Percentiles rank a stretch among this genome's conserved stretches.
phyloP scores from a whole-genome alignment of 371 early-diverging fungal genomes.

The Syncephalastrum monosporum region DNA sequence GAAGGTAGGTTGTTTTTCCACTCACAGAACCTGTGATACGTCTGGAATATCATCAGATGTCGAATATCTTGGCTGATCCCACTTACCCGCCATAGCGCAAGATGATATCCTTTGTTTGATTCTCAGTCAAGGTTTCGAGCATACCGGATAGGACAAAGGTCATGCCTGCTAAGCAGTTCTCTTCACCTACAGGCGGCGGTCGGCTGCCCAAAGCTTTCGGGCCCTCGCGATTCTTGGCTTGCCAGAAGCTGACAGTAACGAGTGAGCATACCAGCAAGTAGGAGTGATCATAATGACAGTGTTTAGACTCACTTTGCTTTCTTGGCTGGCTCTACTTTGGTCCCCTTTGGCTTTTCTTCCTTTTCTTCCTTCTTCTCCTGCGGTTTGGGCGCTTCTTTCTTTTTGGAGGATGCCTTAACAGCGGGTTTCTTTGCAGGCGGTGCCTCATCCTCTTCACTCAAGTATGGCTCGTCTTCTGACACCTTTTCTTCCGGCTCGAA shows the following conservation, averaged over 20 bases:
- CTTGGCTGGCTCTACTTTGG: constrained; percentile 7
- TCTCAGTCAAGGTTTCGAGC: constrained; percentile 71
- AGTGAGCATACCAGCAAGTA: too few relatives aligned
- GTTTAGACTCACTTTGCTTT: constrained; percentile 5
- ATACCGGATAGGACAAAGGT: constrained; percentile 97
- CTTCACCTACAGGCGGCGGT: constrained; percentile 75
- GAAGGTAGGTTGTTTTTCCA: constrained; percentile 88
- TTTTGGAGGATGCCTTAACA: not conserved
- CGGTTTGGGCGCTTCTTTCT: not conserved
- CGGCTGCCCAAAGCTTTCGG: constrained; percentile 75
- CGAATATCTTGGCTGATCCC: constrained; percentile 1
- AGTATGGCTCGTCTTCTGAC: constrained; percentile 5
- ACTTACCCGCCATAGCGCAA: constrained; percentile 88
- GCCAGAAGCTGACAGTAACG: constrained; percentile 7
- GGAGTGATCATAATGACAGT: not conserved
- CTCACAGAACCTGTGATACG: constrained; percentile 84
- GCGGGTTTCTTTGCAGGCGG: not conserved
- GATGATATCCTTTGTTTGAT: constrained; percentile 78
- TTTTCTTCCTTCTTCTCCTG: not conserved
- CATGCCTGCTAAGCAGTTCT: constrained; percentile 74
- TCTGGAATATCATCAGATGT: constrained; percentile 35
- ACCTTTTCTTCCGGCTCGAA: constrained; percentile 11
- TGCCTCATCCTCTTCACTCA: not conserved
- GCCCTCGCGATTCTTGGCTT: constrained; percentile 47
- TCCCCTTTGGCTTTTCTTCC: constrained; percentile 3